Percentiles rank a stretch among this genome's conserved stretches.
Evolutionary conservation across 1,284 basidiomycete species (phyloP).

Genomic region (Schizophyllum amplum): DNA sequence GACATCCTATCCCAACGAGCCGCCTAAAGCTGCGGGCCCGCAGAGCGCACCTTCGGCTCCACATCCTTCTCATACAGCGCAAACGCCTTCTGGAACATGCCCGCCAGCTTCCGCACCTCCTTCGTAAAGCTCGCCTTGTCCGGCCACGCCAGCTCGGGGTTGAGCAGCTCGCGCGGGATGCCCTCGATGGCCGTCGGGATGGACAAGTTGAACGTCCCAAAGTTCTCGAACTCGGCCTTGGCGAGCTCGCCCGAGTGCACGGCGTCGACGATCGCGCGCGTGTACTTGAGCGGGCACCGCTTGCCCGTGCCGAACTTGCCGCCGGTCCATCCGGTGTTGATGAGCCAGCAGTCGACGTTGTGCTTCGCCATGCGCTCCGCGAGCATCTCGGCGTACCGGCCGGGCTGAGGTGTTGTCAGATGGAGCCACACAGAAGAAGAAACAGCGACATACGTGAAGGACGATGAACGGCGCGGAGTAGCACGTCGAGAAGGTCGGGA

Average conservation of each 20-base stretch:
- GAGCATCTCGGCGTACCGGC: slow-evolving; percentile 95
- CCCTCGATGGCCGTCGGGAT: slow-evolving; percentile 78
- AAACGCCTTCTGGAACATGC: slow-evolving; percentile 93
- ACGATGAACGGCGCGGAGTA: slow-evolving; percentile 99
- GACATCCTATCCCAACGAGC: no score
- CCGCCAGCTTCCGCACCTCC: slow-evolving; percentile 78
- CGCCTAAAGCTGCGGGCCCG: slow-evolving; percentile 53
- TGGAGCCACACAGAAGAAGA: slow-evolving; percentile 14
- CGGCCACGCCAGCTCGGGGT: slow-evolving; percentile 80
- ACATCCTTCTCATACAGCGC: slow-evolving; percentile 84
- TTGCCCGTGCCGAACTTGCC: slow-evolving; percentile 90
- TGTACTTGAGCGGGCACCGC: slow-evolving; percentile 93
- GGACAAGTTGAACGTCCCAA: slow-evolving; percentile 72
- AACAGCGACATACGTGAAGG: slow-evolving; percentile 55
- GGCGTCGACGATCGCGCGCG: slow-evolving; percentile 92
- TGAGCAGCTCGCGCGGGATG: slow-evolving; percentile 83
- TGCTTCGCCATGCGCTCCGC: slow-evolving; percentile 90
- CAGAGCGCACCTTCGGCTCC: slow-evolving; percentile 65
- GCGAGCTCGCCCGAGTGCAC: slow-evolving; percentile 93
- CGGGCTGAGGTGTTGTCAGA: slow-evolving; percentile 51
- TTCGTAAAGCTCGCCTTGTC: slow-evolving; percentile 82
- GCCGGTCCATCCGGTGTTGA: slow-evolving; percentile 99
- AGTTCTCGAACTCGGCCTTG: slow-evolving; percentile 82
- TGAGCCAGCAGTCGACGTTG: slow-evolving; percentile 94
- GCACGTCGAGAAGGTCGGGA: slow-evolving; percentile 98